Conservation (phyloP, 2,329 filamentous ascomycete species). For the Sclerotinia minor region DNA sequence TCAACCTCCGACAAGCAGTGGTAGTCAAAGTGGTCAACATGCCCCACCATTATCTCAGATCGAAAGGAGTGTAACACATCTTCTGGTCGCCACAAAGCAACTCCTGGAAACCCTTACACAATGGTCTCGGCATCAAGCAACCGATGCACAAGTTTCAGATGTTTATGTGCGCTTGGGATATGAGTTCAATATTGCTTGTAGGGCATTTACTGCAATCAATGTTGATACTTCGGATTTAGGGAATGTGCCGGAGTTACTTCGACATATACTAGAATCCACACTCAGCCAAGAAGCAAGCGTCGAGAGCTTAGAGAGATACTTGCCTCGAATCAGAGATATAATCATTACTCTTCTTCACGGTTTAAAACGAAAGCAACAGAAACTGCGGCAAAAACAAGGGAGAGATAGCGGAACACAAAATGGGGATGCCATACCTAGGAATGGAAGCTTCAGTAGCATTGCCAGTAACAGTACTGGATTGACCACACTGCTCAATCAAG, state of each 20-base stretch:
- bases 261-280: slow-evolving; percentile 90
- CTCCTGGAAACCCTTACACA: slow-evolving; percentile 95
- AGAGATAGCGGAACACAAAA: slow-evolving; percentile 46
- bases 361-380: slow-evolving; percentile 94
- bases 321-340: slow-evolving; percentile 94
- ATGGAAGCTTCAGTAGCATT: slow-evolving; percentile 59
- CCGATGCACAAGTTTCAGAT: slow-evolving; percentile 93
- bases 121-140: slow-evolving; percentile 91
- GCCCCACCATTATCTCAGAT: slow-evolving; percentile 73
- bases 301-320: slow-evolving; percentile 88
- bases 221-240: slow-evolving; percentile 93
- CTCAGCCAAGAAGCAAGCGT: slow-evolving; percentile 94
- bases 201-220: slow-evolving; percentile 94
- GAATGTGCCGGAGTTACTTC: slow-evolving; percentile 87
- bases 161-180: slow-evolving; percentile 97
- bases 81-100: slow-evolving; percentile 96
- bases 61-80: slow-evolving; percentile 97
- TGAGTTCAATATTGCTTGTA: slow-evolving; percentile 98
- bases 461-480: slow-evolving; percentile 59
- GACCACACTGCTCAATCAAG: slow-evolving; percentile 60
- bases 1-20: slow-evolving; percentile 29
- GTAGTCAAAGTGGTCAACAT: slow-evolving; percentile 32
- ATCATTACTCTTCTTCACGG: slow-evolving; percentile 97
- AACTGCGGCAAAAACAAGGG: slow-evolving; percentile 65
- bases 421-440: slow-evolving; percentile 40